A percentile compares a stretch with the other conserved stretches of the same genome.
phyloP scores from a whole-genome alignment of 139 green algal species.

The Chlorella sp. region DNA sequence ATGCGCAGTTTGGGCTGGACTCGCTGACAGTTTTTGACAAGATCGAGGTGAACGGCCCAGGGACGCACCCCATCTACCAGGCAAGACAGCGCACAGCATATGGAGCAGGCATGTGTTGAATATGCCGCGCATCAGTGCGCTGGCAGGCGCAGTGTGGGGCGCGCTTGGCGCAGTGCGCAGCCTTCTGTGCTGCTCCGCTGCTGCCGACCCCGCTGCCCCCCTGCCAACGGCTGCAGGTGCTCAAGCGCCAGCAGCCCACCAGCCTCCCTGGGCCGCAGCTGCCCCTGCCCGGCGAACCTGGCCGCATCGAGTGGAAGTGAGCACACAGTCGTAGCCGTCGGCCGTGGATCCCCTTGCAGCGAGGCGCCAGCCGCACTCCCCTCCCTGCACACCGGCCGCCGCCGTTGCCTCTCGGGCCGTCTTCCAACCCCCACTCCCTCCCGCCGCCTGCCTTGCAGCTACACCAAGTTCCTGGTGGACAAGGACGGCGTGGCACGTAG shows the following conservation, averaged over 20 bases:
- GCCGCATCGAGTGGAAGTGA: conserved; percentile 66
- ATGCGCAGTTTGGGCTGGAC: conserved; percentile 85
- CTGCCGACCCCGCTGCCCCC: neutral
- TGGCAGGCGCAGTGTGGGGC: no score
- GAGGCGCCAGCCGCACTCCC: no score
- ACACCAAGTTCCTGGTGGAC: conserved; percentile 81
- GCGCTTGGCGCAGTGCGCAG: no score
- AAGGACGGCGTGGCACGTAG: conserved; percentile 69
- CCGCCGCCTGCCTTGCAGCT: conserved; percentile 35
- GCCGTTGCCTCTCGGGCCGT: no score
- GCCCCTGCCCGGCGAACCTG: conserved; percentile 22
- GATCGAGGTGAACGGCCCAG: conserved; percentile 81
- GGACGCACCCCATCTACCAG: conserved; percentile 81
- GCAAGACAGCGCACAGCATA: no score
- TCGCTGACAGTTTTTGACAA: conserved; percentile 66
- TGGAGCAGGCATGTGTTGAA: no score
- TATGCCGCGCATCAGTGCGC: no score
- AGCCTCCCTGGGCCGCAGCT: conserved; percentile 31
- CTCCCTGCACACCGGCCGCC: no score
- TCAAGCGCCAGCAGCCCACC: conserved; percentile 59
- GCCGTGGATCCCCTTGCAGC: no score
- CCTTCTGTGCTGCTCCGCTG: neutral
- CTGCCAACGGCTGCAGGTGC: neutral
- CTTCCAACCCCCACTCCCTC: no score
- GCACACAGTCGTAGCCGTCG: no score